phyloP scores from a whole-genome alignment of 2,329 filamentous ascomycete genomes.

The Xylogone sp. region DNA sequence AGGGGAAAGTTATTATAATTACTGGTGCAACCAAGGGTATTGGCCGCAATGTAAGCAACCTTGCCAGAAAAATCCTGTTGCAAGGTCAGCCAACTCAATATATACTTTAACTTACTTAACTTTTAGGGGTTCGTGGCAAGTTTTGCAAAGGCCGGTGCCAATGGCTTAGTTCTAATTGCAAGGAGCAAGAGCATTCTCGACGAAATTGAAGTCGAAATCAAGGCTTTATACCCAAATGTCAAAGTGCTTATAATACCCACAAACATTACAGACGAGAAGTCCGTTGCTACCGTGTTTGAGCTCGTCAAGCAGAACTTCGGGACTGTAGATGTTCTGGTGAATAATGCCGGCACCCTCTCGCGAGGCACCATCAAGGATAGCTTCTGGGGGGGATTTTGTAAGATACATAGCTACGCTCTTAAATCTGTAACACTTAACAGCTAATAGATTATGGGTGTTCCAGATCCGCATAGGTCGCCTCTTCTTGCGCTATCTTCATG shows the following conservation, averaged over 20 bases:
- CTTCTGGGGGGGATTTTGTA: background rate
- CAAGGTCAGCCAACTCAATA: too few species aligned
- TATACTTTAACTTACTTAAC: background rate
- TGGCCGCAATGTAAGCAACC: slow-evolving; percentile 11
- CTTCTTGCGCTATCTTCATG: too few species aligned
- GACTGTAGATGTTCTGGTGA: background rate
- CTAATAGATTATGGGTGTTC: too few species aligned
- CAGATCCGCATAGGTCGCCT: too few species aligned
- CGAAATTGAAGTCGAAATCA: background rate
- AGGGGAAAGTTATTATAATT: slow-evolving; percentile 25
- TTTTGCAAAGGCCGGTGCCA: background rate
- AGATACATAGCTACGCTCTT: too few species aligned
- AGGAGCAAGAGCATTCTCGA: background rate
- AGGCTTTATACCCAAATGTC: background rate
- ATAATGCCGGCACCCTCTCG: background rate
- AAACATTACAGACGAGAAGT: background rate
- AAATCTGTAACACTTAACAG: too few species aligned
- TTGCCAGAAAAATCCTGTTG: too few species aligned
- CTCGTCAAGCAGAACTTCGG: background rate
- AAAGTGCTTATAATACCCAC: background rate
- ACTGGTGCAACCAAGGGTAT: slow-evolving; percentile 30
- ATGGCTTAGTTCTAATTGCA: background rate
- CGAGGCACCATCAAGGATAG: background rate
- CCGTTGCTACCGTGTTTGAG: background rate
- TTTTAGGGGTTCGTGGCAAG: background rate